phyloP scores from a whole-genome alignment of 495 filamentous ascomycete genomes.

The Acidiella bohemica region DNA sequence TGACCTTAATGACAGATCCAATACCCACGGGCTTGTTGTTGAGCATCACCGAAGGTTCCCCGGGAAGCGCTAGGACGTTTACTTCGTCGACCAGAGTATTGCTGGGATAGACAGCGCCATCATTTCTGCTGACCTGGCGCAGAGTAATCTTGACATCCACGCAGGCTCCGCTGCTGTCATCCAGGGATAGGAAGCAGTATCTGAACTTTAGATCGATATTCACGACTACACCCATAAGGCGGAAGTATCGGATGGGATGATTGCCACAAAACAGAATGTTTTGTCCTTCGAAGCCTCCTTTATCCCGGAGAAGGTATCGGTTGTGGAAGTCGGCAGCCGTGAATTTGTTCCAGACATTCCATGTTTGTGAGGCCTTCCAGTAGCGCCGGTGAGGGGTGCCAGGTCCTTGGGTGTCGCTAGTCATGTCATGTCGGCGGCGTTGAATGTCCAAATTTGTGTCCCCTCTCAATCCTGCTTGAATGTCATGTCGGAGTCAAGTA shows the following conservation, averaged over 20 bases:
- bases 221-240: conserved; percentile 61
- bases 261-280: conserved; percentile 68
- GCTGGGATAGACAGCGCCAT: conserved; percentile 13
- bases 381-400: conserved; percentile 71
- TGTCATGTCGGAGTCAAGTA: no score
- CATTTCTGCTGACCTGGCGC: not conserved
- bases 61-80: conserved; percentile 18
- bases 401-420: conserved; percentile 24
- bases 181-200: conserved; percentile 54
- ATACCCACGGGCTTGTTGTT: conserved; percentile 32
- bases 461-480: no score
- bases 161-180: conserved; percentile 72
- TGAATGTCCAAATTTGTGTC: no score
- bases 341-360: conserved; percentile 71
- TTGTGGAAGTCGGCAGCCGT: conserved; percentile 55
- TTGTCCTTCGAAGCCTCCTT: conserved; percentile 56
- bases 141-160: conserved; percentile 44
- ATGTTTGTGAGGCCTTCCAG: conserved; percentile 70
- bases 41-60: conserved; percentile 15
- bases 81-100: conserved; percentile 23
- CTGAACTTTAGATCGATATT: conserved; percentile 50
- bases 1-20: conserved; percentile 60
- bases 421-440: conserved; percentile 41
- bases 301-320: conserved; percentile 41
- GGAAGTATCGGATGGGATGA: conserved; percentile 80